phyloP scores from a whole-genome alignment of 1,284 basidiomycete genomes.

The Chiua sp. region DNA sequence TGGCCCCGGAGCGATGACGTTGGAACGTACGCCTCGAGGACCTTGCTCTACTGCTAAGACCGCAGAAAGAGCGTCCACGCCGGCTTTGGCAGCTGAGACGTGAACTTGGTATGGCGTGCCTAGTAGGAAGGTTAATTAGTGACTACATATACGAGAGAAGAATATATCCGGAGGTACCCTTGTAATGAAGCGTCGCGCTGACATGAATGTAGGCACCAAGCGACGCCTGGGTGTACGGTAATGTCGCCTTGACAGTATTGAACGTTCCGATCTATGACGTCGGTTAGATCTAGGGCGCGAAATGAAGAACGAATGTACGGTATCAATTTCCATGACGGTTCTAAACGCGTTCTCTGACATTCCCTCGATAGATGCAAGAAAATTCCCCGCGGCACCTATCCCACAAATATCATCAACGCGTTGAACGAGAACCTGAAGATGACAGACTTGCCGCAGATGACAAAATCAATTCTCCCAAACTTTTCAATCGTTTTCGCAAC shows the following conservation, averaged over 20 bases:
- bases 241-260: constrained; percentile 93
- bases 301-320: constrained; percentile 51
- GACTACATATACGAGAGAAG: too few relatives aligned
- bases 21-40: constrained; percentile 92
- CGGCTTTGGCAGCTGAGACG: constrained; percentile 95
- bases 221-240: constrained; percentile 71
- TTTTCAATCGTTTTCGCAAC: constrained; percentile 76
- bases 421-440: background rate
- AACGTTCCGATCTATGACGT: constrained; percentile 82
- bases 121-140: constrained; percentile 32
- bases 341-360: constrained; percentile 90
- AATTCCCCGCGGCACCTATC: constrained; percentile 90
- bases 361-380: constrained; percentile 82
- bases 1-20: constrained; percentile 90
- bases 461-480: constrained; percentile 93
- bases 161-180: constrained; percentile 50
- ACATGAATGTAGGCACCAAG: constrained; percentile 92
- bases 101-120: constrained; percentile 92
- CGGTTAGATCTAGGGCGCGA: background rate
- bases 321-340: constrained; percentile 95
- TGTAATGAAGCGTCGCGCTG: constrained; percentile 90
- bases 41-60: constrained; percentile 95
- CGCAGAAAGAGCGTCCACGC: constrained; percentile 85
- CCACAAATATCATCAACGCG: background rate
- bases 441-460: constrained; percentile 78